phyloP scores from a whole-genome alignment of 176 grass and related monocot genomes.

The Cocos nucifera region DNA sequence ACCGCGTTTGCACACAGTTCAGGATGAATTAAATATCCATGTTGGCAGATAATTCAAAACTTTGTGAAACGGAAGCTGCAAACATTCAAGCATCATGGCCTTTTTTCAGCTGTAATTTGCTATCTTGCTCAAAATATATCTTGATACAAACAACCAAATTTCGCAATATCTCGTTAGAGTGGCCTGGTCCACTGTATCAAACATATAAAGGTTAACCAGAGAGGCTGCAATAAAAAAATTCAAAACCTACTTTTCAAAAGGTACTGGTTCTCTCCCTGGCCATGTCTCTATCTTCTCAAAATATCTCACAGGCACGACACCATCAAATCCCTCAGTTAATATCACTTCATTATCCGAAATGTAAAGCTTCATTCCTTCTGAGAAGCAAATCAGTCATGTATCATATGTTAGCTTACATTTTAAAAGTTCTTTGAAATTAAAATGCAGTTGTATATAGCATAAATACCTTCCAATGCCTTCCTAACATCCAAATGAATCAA shows the following conservation, averaged over 20 bases:
- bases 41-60: no score
- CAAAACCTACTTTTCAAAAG: slow-evolving; percentile 31
- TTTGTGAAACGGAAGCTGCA: no score
- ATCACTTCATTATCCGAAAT: slow-evolving; percentile 82
- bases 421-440: background rate
- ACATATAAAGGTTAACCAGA: no score
- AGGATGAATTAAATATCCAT: no score
- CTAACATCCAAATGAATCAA: slow-evolving; percentile 78
- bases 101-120: no score
- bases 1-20: no score
- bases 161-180: no score
- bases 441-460: background rate
- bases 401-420: background rate
- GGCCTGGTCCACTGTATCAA: no score
- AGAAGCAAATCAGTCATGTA: background rate
- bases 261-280: slow-evolving; percentile 37
- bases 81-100: no score
- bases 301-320: slow-evolving; percentile 54
- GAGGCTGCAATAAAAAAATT: no score
- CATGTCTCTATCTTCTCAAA: slow-evolving; percentile 76
- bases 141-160: no score
- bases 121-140: no score
- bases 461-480: slow-evolving; percentile 64
- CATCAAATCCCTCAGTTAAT: slow-evolving; percentile 63
- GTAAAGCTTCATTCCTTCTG: slow-evolving; percentile 81